Base-by-base conservation (phyloP, 768 basidiomycete genomes). In the Kwoniella pini region DNA sequence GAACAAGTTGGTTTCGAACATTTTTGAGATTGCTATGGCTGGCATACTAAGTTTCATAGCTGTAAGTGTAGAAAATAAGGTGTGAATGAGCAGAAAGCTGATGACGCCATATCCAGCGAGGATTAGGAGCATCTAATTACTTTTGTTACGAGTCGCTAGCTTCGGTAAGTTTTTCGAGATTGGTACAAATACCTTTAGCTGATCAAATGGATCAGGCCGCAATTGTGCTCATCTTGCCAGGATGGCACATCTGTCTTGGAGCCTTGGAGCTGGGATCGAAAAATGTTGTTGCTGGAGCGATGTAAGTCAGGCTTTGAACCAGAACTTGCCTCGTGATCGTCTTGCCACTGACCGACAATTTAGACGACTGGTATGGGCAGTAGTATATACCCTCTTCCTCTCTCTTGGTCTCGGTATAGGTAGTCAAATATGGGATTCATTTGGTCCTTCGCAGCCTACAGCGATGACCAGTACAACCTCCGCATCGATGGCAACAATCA, bases 231-330 rank as follows among this genome's bases (percentile, higher is more conserved):
- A 74, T 74, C 54, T 56, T 74, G 0, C 72, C 72, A 10, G 72
- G 72, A 17, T 74, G 72, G 72, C 58, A 64, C 21, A 70, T 74
- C 39, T 74, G 72, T 48, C 65, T 74, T 17, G 72, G 69, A 21
- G 67, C 72, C 1, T 54, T 74, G 6, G 72, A 74, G 42, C 61
- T 74, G 1, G 72, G 72, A 0, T 74, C 72, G 0, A 61, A 68
- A 17, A 74, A 71, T 43, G 60, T 74, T 38, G 69, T 71, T 3
- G 68, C 69, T 0, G 72, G 72, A 13, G 69, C 68, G 7, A 74
- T 74, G 65, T 67, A 27, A 56, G 65, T 54, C 5, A 33, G 27
- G 9, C n/a, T n/a, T 31, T 24, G 2, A 9, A 46, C n/a, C n/a
- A n/a, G n/a, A n/a, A n/a, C n/a, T n/a, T n/a, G n/a, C n/a, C n/a